Base-by-base conservation (phyloP, 768 basidiomycete genomes). In the Lentinula lateritia region DNA sequence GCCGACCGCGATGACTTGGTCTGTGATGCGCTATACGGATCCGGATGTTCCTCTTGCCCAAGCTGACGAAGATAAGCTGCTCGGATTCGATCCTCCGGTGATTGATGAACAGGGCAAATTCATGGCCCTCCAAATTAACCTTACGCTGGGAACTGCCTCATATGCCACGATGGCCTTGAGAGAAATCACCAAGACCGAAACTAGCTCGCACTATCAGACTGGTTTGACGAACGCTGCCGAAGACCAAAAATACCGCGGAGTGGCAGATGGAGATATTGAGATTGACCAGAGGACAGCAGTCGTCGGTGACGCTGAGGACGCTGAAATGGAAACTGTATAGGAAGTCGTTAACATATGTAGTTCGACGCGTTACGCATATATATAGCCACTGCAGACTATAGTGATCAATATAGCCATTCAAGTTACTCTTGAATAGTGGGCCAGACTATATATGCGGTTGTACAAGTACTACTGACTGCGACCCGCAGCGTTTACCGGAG, bases 161-260 rank as follows among this genome's bases (percentile, higher is more conserved):
- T 99, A 98, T 73, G 97, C 97, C 1, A 99, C 97, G 2, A 99
- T 99, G 97, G 96, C 95, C 3, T 73, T 99, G 66, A 85, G 94
- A 45, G 94, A 97, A 75, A 85, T 97, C 48, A 94, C 95, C 13
- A 98, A 96, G 76, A 92, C 90, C 38, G 95, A 98, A 69, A 98
- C 95, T 18, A 94, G 93, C 71, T 89, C 93, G 43, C 93, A 94
- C 68, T 88, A 87, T 75, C 95, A 97, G 70, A 90, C 82, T n/a
- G 76, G 77, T 65, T 79, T 95, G 63, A 95, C 93, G 12, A 81
- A 79, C 57, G 79, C 83, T 36, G 87, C 91, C 20, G 92, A 90
- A 70, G 93, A 95, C 69, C 93, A 95, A 70, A 85, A 85, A 66
- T 93, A 87, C 71, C 83, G 85, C 64, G 86, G 89, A 5, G 74